Base-by-base conservation (phyloP, 2,329 filamentous ascomycete species). In the Phialophora chinensis region DNA sequence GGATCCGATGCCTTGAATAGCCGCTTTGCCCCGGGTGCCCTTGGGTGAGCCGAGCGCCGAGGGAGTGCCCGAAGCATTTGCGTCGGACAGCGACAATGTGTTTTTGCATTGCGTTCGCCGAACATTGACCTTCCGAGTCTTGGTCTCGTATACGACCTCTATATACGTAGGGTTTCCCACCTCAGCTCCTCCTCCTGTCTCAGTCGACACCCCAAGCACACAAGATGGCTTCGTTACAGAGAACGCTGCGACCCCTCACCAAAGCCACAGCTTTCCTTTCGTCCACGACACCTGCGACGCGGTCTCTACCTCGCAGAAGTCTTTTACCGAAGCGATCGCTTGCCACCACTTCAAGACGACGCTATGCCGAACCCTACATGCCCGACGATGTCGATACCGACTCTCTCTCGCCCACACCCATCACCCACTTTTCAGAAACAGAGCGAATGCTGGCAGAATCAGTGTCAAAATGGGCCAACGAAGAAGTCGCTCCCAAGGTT, bases 401-500 rank as follows among this genome's bases (percentile, higher is more conserved):
- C 68, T 88, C 91, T 56, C 86, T 97, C 71, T 89, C 90, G 0
- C 94, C 95, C 0, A 97, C 94, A 5, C 95, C 95, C 60, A 97
- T 99, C 80, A 91, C 91, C 52, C 93, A 96, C 79, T 85, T 97
- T 71, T 96, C 92, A 73, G 95, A 99, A 80, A 89, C 91, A 66
- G 95, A 99, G 81, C 76, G 86, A 14, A 87, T 95, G 75, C 96
- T 99, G 91, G 87, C 89, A 69, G 94, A 99, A 65, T 86, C 91
- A 0, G 94, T 99, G 4, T 88, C 88, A 73, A 96, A 95, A 79
- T 98, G 98, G 75, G 93, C 95, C 71, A 88, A 87, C 76, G 93
- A 97, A 63, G 87, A 93, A 33, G 90, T 99, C 72, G 87, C 93
- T 60, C 95, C 95, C 62, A 94, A 93, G 79, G 93, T 92, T 11